Evolutionary conservation across 768 basidiomycete genomes (phyloP).

Genomic region (Boletus rubropictus): DNA sequence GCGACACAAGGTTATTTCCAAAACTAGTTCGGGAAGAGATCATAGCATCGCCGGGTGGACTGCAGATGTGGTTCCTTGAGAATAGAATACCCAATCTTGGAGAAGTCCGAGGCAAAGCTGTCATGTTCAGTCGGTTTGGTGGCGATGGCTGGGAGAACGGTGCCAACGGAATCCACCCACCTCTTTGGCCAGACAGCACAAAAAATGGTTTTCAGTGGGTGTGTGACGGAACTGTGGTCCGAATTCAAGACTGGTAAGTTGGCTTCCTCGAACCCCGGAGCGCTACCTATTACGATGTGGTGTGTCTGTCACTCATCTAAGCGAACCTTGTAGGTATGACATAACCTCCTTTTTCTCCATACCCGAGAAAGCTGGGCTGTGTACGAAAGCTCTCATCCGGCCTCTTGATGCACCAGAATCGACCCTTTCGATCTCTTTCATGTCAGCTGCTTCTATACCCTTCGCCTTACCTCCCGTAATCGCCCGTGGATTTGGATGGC

Average conservation of each 20-base stretch:
- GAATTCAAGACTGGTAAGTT: slow-evolving; percentile 79
- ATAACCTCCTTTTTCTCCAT: slow-evolving; percentile 77
- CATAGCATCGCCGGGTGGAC: slow-evolving; percentile 40
- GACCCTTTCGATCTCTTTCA: slow-evolving; percentile 67
- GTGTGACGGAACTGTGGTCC: slow-evolving; percentile 61
- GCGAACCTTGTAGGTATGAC: slow-evolving; percentile 52
- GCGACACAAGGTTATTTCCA: slow-evolving; percentile 51
- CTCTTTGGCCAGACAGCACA: slow-evolving; percentile 75
- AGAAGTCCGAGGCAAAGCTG: slow-evolving; percentile 78
- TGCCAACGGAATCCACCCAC: slow-evolving; percentile 84
- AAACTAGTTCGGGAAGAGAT: slow-evolving; percentile 62
- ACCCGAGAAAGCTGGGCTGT: slow-evolving; percentile 68
- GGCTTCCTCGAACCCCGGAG: background rate
- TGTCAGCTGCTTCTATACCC: slow-evolving; percentile 78
- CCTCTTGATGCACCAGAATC: slow-evolving; percentile 33
- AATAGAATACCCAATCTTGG: slow-evolving; percentile 76
- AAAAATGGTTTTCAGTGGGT: slow-evolving; percentile 75
- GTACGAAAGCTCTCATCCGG: slow-evolving; percentile 49
- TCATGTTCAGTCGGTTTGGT: slow-evolving; percentile 79
- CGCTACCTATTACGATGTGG: background rate
- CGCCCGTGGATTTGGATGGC: slow-evolving; percentile 83
- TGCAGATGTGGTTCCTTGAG: slow-evolving; percentile 75
- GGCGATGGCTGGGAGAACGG: slow-evolving; percentile 65
- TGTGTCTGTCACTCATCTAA: slow-evolving; percentile 5
- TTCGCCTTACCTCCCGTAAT: slow-evolving; percentile 71